Conservation (phyloP, 163 green algal genomes). For the Trebouxiophyceae sp. region DNA sequence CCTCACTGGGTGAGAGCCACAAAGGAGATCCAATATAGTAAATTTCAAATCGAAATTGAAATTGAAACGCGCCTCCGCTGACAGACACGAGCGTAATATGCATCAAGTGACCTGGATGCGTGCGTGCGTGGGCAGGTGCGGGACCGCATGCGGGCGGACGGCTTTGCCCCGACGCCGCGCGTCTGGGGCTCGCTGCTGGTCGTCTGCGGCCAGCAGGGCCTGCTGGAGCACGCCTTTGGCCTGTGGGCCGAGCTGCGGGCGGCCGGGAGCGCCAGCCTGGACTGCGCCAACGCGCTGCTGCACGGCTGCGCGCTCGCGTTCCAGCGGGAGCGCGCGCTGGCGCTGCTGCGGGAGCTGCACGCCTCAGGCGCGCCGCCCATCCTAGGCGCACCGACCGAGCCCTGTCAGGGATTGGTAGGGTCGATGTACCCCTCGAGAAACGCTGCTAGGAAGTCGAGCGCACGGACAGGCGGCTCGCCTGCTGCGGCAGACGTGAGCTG, state of each 20-base stretch:
- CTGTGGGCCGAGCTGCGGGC: constrained; percentile 27
- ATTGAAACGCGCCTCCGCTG: no score
- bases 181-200: constrained; percentile 36
- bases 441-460: no score
- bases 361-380: no score
- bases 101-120: not conserved
- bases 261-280: constrained; percentile 1
- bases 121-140: constrained; percentile 10
- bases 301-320: constrained; percentile 20
- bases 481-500: no score
- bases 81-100: no score
- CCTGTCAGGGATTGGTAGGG: no score
- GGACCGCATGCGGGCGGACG: constrained; percentile 18
- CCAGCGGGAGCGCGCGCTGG: constrained; percentile 26
- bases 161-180: constrained; percentile 10
- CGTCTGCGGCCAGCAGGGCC: constrained; percentile 22
- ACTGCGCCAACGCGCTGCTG: constrained; percentile 27
- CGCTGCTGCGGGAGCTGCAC: constrained; percentile 13
- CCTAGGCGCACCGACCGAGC: no score
- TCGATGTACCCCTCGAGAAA: no score
- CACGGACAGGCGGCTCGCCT: no score
- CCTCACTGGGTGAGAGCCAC: no score
- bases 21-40: no score
- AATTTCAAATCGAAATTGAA: no score
- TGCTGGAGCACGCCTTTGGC: constrained; percentile 28